A percentile compares a stretch with the other conserved stretches of the same genome.
Conservation (phyloP, 345 rosid species). For the Hevea brasiliensis region DNA sequence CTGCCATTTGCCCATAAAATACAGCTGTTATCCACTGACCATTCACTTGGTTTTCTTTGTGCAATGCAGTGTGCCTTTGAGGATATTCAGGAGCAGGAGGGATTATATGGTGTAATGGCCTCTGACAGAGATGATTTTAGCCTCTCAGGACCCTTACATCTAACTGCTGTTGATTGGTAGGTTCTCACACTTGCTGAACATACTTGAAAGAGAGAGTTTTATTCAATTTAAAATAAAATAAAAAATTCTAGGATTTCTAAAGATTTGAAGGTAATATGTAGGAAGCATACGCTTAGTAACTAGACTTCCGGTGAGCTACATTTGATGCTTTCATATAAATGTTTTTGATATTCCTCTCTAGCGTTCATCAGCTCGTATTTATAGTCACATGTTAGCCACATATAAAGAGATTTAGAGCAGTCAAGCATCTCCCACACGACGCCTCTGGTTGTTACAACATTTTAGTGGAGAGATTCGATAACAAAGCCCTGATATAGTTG, state of each 20-base stretch:
- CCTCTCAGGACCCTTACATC: slow-evolving; percentile 67
- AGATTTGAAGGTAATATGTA: neutral
- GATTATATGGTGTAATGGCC: slow-evolving; percentile 35
- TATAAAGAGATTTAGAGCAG: no score
- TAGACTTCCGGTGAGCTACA: neutral
- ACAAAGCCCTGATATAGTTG: no score
- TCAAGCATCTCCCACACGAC: no score
- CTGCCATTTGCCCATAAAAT: neutral
- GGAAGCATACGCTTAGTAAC: neutral
- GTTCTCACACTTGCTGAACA: neutral
- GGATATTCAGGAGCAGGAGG: slow-evolving; percentile 12
- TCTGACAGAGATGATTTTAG: slow-evolving; percentile 69
- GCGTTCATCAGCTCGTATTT: neutral
- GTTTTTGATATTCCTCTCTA: neutral
- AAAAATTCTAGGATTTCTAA: neutral
- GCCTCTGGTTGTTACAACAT: no score
- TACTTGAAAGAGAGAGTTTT: neutral
- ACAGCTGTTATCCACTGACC: neutral
- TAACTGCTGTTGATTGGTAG: slow-evolving; percentile 69
- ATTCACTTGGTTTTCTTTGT: slow-evolving; percentile 5
- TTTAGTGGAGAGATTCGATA: no score
- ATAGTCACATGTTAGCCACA: neutral
- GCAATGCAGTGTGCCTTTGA: slow-evolving; percentile 20
- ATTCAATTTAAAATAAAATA: neutral
- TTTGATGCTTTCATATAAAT: neutral